Percentiles rank a stretch among this genome's conserved stretches.
Evolutionary conservation across 1,284 basidiomycete species (phyloP).

Genomic region (Irpex sp.): DNA sequence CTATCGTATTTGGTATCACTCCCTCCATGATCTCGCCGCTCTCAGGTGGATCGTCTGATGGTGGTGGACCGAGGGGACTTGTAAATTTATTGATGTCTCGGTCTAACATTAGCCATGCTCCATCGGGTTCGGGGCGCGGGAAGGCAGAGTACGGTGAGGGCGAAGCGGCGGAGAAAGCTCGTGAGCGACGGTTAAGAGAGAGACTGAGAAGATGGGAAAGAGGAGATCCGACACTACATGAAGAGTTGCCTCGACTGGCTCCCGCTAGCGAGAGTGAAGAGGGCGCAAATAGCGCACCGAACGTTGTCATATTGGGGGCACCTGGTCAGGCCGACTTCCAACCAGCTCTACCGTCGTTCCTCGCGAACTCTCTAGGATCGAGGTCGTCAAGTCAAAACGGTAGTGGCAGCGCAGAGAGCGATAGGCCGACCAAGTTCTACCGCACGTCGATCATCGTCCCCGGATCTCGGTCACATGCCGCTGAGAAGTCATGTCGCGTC

Average conservation of each 20-base stretch:
- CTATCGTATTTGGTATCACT: slow-evolving; percentile 80
- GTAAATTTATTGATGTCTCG: slow-evolving; percentile 27
- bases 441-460: slow-evolving; percentile 75
- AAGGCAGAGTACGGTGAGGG: slow-evolving; percentile 62
- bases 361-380: slow-evolving; percentile 8
- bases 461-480: slow-evolving; percentile 44
- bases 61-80: slow-evolving; percentile 31
- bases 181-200: slow-evolving; percentile 66
- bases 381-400: background rate
- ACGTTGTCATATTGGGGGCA: slow-evolving; percentile 49
- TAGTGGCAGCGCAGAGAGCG: slow-evolving; percentile 12
- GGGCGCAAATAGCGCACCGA: slow-evolving; percentile 26
- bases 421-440: slow-evolving; percentile 49
- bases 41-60: slow-evolving; percentile 30
- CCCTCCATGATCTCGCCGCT: slow-evolving; percentile 51
- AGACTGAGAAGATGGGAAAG: slow-evolving; percentile 71
- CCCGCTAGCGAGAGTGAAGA: slow-evolving; percentile 36
- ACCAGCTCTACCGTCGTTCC: slow-evolving; percentile 19
- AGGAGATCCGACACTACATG: slow-evolving; percentile 47
- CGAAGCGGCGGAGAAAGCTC: slow-evolving; percentile 54
- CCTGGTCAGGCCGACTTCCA: slow-evolving; percentile 30
- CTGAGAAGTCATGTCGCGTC: slow-evolving; percentile 60
- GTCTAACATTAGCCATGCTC: slow-evolving; percentile 11
- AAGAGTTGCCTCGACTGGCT: slow-evolving; percentile 58
- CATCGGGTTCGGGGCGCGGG: slow-evolving; percentile 17